These are phyloP conservation scores for Ceratocystis colombiana DNA, from an alignment of 2,329 filamentous ascomycete species.

Conservation along the genomic window DNA sequence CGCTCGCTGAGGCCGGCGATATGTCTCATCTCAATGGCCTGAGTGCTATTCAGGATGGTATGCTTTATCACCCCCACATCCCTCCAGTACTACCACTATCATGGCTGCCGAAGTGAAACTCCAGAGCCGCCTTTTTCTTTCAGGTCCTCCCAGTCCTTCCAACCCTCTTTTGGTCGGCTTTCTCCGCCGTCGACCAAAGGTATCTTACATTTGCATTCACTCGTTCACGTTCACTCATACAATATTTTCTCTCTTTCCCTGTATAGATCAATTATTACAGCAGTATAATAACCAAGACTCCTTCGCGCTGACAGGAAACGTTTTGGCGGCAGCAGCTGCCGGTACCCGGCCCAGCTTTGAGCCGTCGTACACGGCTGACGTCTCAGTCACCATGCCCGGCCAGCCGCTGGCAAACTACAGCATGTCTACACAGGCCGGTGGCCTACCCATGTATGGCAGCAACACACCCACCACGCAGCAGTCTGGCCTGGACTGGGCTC, in stretches of 20 bases:
- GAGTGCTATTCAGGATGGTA: constrained; percentile 48
- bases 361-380: constrained; percentile 49
- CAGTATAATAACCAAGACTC: constrained; percentile 16
- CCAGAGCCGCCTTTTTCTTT: constrained; percentile 44
- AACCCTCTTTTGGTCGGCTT: too few species aligned
- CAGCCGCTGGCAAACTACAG: constrained; percentile 55
- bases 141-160: too few species aligned
- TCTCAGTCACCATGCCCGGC: constrained; percentile 53
- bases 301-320: constrained; percentile 33
- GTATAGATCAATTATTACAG: constrained; percentile 17
- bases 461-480: constrained; percentile 51
- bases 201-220: constrained; percentile 31
- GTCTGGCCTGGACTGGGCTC: constrained; percentile 61
- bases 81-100: constrained; percentile 33
- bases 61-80: constrained; percentile 41
- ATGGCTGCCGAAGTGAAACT: constrained; percentile 48
- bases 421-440: constrained; percentile 47
- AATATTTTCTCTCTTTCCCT: not conserved
- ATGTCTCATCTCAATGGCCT: constrained; percentile 53
- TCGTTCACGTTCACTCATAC: constrained; percentile 31
- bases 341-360: constrained; percentile 37
- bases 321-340: constrained; percentile 42
- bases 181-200: constrained; percentile 43
- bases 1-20: constrained; percentile 44
- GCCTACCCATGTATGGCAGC: constrained; percentile 53